A percentile compares a stretch with the other conserved stretches of the same genome.
Conservation (phyloP, 495 filamentous ascomycete species). For the Aspergillus carlsbadensis region DNA sequence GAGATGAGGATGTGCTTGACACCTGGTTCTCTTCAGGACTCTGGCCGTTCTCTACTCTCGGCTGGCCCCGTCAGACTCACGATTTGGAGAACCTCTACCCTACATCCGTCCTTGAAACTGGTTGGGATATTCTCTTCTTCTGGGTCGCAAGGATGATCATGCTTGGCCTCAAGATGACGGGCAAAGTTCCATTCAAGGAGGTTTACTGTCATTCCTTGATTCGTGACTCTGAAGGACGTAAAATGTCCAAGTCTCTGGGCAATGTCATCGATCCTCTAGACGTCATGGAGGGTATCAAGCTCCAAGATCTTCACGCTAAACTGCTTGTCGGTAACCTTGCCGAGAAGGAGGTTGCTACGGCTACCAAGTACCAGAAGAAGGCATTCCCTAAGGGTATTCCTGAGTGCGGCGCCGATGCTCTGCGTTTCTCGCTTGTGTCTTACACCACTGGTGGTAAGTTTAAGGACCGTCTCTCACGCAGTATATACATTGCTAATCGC, state of each 20-base stretch:
- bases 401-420: slow-evolving; percentile 82
- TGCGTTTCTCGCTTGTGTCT: slow-evolving; percentile 76
- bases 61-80: slow-evolving; percentile 70
- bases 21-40: slow-evolving; percentile 83
- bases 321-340: slow-evolving; percentile 68
- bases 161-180: slow-evolving; percentile 73
- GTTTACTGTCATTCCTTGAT: slow-evolving; percentile 78
- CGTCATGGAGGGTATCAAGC: slow-evolving; percentile 70
- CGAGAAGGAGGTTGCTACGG: slow-evolving; percentile 68
- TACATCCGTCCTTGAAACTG: slow-evolving; percentile 73
- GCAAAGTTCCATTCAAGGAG: slow-evolving; percentile 73
- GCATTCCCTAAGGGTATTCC: slow-evolving; percentile 80
- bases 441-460: slow-evolving; percentile 79
- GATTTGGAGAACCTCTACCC: slow-evolving; percentile 72
- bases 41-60: slow-evolving; percentile 79
- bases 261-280: slow-evolving; percentile 84
- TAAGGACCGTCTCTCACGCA: background rate
- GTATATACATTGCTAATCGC: background rate
- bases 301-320: slow-evolving; percentile 69
- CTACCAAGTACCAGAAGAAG: slow-evolving; percentile 75
- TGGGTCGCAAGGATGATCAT: slow-evolving; percentile 87
- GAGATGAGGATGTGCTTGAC: slow-evolving; percentile 74
- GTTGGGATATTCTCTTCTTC: slow-evolving; percentile 87
- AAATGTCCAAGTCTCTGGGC: slow-evolving; percentile 83
- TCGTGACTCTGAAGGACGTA: slow-evolving; percentile 74